Evolutionary conservation across 2,329 filamentous ascomycete genomes (phyloP).

Genomic region (Sphaceloma murrayae): DNA sequence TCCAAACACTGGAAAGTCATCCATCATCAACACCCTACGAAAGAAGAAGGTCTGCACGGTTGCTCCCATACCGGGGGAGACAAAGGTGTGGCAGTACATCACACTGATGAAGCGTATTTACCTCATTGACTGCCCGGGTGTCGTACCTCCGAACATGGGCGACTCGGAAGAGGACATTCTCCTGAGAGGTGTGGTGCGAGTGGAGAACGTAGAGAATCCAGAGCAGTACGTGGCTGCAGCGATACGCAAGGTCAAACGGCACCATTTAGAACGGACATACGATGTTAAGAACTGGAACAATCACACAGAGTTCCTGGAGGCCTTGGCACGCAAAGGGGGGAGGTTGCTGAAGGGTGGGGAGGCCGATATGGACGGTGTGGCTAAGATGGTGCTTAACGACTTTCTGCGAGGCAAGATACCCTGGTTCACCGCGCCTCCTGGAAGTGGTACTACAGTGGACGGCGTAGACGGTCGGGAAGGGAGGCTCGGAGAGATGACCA

Average conservation of each 20-base stretch:
- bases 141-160: conserved; percentile 77
- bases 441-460: conserved; percentile 43
- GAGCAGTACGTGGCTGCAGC: conserved; percentile 90
- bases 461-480: conserved; percentile 60
- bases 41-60: conserved; percentile 92
- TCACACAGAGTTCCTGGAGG: conserved; percentile 73
- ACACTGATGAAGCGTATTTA: conserved; percentile 91
- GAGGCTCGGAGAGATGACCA: conserved; percentile 69
- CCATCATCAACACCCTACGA: conserved; percentile 90
- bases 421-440: conserved; percentile 76
- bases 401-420: conserved; percentile 92
- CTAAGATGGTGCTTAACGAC: conserved; percentile 94
- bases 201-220: conserved; percentile 93
- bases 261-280: conserved; percentile 88
- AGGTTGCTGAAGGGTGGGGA: conserved; percentile 86
- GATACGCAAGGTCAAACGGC: conserved; percentile 67
- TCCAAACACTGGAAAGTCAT: conserved; percentile 92
- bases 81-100: conserved; percentile 97
- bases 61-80: conserved; percentile 91
- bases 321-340: conserved; percentile 77
- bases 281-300: conserved; percentile 71
- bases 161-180: conserved; percentile 84
- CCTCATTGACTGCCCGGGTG: conserved; percentile 92
- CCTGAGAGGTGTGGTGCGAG: conserved; percentile 79
- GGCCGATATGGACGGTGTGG: conserved; percentile 85